A percentile compares a stretch with the other conserved stretches of the same genome.
phyloP scores from a whole-genome alignment of 106 monocot genomes.

The Allium sativum region DNA sequence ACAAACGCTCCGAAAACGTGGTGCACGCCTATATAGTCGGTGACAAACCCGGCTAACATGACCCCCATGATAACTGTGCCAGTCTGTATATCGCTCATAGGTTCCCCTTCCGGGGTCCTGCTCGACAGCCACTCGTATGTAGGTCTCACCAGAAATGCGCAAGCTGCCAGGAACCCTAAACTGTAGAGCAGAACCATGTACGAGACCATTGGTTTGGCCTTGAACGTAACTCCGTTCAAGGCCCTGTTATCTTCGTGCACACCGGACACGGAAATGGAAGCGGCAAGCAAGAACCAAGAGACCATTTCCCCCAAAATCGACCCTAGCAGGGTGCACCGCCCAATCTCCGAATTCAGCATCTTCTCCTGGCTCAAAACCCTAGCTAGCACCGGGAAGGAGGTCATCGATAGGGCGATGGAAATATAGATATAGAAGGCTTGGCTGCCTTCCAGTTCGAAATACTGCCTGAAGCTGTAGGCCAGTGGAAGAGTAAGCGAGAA shows the following conservation, averaged over 20 bases:
- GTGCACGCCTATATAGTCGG: constrained; percentile 45
- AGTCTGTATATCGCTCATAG: constrained; percentile 15
- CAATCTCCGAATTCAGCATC: constrained; percentile 59
- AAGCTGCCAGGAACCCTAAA: neutral
- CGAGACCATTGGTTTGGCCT: no score
- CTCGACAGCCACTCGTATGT: constrained; percentile 19
- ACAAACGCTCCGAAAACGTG: constrained; percentile 38
- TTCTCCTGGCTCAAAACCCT: constrained; percentile 33
- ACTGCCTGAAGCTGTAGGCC: neutral
- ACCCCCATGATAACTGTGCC: constrained; percentile 31
- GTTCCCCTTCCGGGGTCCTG: constrained; percentile 28
- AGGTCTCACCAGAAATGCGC: constrained; percentile 33
- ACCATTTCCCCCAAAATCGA: constrained; percentile 19
- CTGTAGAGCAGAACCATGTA: neutral
- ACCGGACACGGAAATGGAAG: neutral
- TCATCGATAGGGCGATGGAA: constrained; percentile 19
- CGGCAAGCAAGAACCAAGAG: constrained; percentile 19
- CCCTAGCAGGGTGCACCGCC: constrained; percentile 35
- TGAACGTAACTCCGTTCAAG: no score
- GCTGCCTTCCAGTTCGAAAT: neutral
- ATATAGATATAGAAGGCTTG: constrained; percentile 13
- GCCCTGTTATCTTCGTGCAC: neutral
- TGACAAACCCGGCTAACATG: constrained; percentile 14
- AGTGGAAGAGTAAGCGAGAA: constrained; percentile 1
- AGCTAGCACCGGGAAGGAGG: constrained; percentile 30